phyloP scores from a whole-genome alignment of 2,329 filamentous ascomycete species.

The Colletotrichum somersetense region DNA sequence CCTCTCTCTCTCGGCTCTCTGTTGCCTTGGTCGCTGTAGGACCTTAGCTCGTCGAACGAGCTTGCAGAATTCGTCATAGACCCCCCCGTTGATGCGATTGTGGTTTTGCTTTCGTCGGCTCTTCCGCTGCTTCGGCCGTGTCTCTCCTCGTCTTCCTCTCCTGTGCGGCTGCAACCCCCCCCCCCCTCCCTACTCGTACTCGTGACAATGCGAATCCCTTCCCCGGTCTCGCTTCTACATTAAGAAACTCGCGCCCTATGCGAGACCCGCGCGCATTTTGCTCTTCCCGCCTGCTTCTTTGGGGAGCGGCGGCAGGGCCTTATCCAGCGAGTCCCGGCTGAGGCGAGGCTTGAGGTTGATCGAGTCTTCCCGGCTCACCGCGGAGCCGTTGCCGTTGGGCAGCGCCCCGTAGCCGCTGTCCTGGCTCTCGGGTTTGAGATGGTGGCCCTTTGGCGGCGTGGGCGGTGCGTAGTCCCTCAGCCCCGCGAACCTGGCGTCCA shows the following conservation, averaged over 20 bases:
- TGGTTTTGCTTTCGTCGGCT: slow-evolving; percentile 17
- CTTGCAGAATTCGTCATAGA: slow-evolving; percentile 41
- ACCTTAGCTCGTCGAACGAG: slow-evolving; percentile 31
- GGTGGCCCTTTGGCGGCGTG: slow-evolving; percentile 60
- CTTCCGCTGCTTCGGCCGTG: slow-evolving; percentile 18
- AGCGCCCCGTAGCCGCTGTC: slow-evolving; percentile 60
- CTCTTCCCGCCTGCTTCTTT: slow-evolving; percentile 42
- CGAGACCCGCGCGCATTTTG: slow-evolving; percentile 29
- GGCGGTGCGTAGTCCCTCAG: slow-evolving; percentile 53
- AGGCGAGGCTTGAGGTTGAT: slow-evolving; percentile 54
- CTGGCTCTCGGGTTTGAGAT: slow-evolving; percentile 60
- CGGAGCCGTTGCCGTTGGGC: slow-evolving; percentile 48
- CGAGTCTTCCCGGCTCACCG: slow-evolving; percentile 48
- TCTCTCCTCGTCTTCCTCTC: slow-evolving; percentile 7
- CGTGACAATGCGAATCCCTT: slow-evolving; percentile 16
- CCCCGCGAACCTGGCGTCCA: slow-evolving; percentile 45
- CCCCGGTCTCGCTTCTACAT: background rate
- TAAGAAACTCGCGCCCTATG: slow-evolving; percentile 29
- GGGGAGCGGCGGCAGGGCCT: slow-evolving; percentile 70
- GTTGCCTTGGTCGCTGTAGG: slow-evolving; percentile 40
- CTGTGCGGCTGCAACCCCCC: background rate
- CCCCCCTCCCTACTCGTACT: background rate
- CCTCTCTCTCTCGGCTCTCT: slow-evolving; percentile 36
- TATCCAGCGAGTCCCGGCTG: slow-evolving; percentile 70
- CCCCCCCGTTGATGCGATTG: slow-evolving; percentile 39